Conservation (phyloP, 352 stramenopile genomes). For the Blastocystis sp. region DNA sequence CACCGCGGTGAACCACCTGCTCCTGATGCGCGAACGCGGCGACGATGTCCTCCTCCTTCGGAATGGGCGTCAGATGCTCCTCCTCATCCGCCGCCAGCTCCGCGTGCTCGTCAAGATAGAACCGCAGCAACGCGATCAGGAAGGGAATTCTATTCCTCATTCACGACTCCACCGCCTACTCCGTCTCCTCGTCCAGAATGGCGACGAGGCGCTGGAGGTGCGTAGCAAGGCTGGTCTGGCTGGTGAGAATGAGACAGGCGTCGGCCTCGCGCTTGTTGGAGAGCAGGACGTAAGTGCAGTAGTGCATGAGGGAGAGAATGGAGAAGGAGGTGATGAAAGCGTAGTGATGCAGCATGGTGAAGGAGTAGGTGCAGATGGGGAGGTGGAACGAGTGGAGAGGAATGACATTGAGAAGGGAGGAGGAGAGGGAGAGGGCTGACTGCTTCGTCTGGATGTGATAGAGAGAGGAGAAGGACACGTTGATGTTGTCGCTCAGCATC, state of each 20-base stretch:
- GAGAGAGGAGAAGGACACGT: not conserved
- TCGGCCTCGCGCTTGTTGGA: slow-evolving; percentile 4
- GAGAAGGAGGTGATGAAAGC: slow-evolving; percentile 8
- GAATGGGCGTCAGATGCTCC: not conserved
- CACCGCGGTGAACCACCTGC: not conserved
- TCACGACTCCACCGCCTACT: not conserved
- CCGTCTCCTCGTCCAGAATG: not conserved
- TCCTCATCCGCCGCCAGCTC: not conserved
- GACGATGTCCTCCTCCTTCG: slow-evolving; percentile 11
- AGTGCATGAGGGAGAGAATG: slow-evolving; percentile 10
- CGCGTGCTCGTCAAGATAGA: slow-evolving; percentile 10
- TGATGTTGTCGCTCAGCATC: not conserved
- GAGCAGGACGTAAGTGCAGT: slow-evolving; percentile 16
- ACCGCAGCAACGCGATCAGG: not conserved
- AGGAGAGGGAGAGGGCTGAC: slow-evolving; percentile 24
- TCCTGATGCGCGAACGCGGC: not conserved
- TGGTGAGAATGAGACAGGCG: not conserved
- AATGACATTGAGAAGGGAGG: not conserved
- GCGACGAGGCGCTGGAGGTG: slow-evolving; percentile 4
- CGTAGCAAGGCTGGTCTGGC: not conserved
- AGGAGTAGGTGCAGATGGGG: slow-evolving; percentile 26
- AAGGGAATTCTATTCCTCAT: slow-evolving; percentile 35
- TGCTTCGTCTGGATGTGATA: slow-evolving; percentile 45
- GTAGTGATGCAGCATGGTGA: slow-evolving; percentile 19
- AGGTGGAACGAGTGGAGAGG: slow-evolving; percentile 15